Conservation (phyloP, 176 grass and related monocot species). For the Oryza australiensis region DNA sequence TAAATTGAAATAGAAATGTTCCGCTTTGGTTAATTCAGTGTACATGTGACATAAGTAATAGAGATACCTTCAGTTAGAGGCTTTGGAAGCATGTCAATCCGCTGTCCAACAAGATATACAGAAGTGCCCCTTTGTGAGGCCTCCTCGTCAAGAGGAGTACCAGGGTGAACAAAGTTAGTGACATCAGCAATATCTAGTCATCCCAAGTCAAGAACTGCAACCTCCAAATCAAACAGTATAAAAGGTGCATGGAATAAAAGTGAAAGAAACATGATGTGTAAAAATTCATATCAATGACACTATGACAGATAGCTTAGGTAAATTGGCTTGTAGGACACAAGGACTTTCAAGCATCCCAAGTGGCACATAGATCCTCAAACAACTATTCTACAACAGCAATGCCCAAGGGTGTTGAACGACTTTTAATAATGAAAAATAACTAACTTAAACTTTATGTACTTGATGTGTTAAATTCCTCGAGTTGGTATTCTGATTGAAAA, state of each 20-base stretch:
- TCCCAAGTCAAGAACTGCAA: conserved; percentile 47
- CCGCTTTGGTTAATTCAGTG: conserved; percentile 13
- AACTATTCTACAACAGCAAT: conserved; percentile 4
- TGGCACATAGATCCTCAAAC: not conserved
- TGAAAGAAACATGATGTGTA: not conserved
- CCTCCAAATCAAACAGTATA: conserved; percentile 8
- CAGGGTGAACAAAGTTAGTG: conserved; percentile 92
- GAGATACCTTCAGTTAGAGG: conserved; percentile 91
- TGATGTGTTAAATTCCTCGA: not conserved
- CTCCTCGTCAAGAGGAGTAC: conserved; percentile 94
- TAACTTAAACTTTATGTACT: not conserved
- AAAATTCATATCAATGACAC: not conserved
- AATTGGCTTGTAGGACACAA: not conserved
- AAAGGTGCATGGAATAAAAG: not conserved
- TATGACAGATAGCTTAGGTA: not conserved
- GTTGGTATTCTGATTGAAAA: conserved; percentile 2
- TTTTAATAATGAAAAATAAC: conserved; percentile 6
- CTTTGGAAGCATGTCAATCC: conserved; percentile 99
- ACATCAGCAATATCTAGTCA: conserved; percentile 97
- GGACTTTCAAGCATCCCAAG: conserved; percentile 24
- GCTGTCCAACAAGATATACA: conserved; percentile 98
- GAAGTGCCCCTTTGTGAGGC: conserved; percentile 88
- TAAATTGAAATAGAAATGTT: conserved; percentile 33
- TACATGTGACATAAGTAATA: conserved; percentile 8
- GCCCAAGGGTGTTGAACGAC: not conserved